A percentile compares a stretch with the other conserved stretches of the same genome.
Conservation (phyloP, 2,329 filamentous ascomycete species). For the Colletotrichum sp. region DNA sequence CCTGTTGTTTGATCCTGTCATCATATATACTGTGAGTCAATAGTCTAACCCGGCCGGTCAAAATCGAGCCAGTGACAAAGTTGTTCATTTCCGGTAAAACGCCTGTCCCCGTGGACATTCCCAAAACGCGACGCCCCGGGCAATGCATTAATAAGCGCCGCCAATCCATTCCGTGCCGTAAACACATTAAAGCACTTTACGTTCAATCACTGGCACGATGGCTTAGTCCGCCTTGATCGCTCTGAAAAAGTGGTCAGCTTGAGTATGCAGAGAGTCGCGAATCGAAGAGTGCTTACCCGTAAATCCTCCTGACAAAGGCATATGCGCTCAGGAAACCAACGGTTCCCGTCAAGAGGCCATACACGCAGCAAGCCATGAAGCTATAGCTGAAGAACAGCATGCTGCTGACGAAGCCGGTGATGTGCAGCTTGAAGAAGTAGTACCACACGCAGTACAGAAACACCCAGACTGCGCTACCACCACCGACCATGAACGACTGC, state of each 20-base stretch:
- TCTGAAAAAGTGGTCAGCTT: conserved; percentile 32
- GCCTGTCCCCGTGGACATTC: conserved; percentile 1
- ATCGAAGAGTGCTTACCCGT: conserved; percentile 61
- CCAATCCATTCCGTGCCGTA: background rate
- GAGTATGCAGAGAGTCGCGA: background rate
- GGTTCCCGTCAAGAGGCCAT: conserved; percentile 81
- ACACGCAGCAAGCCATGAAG: conserved; percentile 80
- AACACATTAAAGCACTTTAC: background rate
- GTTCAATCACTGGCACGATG: background rate
- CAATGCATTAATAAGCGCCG: conserved; percentile 14
- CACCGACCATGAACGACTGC: conserved; percentile 84
- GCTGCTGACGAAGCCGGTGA: conserved; percentile 79
- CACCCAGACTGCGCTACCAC: conserved; percentile 79
- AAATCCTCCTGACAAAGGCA: conserved; percentile 83
- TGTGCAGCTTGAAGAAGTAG: conserved; percentile 80
- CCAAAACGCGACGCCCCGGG: conserved; percentile 1
- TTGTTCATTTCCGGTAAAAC: conserved; percentile 1
- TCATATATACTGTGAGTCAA: conserved; percentile 13
- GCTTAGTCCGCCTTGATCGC: conserved; percentile 57
- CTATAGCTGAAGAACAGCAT: conserved; percentile 88
- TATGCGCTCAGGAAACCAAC: conserved; percentile 86
- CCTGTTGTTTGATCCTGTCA: background rate
- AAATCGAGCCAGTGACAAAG: background rate
- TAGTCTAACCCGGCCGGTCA: background rate
- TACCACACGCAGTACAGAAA: conserved; percentile 87